These are phyloP conservation scores for Starmerella bacillaris DNA, from an alignment of 805 yeast species.

Conservation along the genomic window DNA sequence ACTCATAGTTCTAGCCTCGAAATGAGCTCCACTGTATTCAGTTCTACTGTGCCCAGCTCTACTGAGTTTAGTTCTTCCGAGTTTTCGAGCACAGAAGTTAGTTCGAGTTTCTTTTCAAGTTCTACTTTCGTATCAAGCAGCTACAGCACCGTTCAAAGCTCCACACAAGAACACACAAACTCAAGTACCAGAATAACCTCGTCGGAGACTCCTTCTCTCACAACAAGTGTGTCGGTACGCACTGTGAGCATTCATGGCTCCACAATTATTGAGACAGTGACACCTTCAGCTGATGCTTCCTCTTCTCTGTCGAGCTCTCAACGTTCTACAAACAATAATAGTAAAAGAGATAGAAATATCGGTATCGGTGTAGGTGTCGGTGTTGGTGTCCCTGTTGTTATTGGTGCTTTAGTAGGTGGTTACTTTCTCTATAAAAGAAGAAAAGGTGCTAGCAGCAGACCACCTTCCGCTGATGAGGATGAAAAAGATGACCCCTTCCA, in stretches of 20 bases:
- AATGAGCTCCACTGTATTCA: too few species aligned
- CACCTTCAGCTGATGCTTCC: background rate
- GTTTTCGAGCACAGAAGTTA: too few species aligned
- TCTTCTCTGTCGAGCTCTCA: background rate
- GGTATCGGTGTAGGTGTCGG: conserved; percentile 58
- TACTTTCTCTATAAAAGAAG: conserved; percentile 12
- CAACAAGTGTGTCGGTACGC: background rate
- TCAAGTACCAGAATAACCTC: too few species aligned
- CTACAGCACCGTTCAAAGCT: too few species aligned
- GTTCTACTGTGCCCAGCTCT: too few species aligned
- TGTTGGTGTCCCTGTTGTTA: conserved; percentile 44
- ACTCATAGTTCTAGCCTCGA: too few species aligned
- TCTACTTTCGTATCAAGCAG: too few species aligned
- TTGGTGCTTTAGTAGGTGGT: conserved; percentile 23
- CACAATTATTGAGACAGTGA: conserved; percentile 1
- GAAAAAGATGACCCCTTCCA: conserved; percentile 23
- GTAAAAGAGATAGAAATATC: conserved; percentile 25
- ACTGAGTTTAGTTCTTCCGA: too few species aligned
- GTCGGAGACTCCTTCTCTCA: too few species aligned
- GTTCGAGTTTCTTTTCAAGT: too few species aligned
- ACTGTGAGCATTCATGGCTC: background rate
- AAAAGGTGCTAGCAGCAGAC: conserved; percentile 4
- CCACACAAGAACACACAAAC: too few species aligned
- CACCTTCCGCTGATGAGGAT: conserved; percentile 10
- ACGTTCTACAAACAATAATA: background rate